Evolutionary conservation across 805 yeast species (phyloP).

Genomic region (Maudiozyma serrabonitensis): DNA sequence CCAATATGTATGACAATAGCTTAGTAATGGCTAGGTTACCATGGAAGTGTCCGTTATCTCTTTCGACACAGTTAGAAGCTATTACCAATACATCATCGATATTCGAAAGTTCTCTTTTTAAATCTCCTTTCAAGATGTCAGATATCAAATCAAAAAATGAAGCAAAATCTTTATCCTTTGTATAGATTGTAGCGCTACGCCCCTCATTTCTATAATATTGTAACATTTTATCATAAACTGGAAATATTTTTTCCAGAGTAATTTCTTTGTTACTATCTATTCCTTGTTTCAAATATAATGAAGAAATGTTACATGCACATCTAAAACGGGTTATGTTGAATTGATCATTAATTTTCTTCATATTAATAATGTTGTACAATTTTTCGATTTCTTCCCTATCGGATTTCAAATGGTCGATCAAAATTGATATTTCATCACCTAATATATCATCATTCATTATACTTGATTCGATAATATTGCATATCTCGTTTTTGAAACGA

Average conservation of each 20-base stretch:
- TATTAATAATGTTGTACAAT: conserved; percentile 4
- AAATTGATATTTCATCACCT: background rate
- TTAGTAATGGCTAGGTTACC: conserved; percentile 17
- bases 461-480: background rate
- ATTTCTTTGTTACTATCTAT: background rate
- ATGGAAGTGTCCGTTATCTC: conserved; percentile 21
- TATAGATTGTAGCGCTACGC: conserved; percentile 13
- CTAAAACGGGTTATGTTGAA: background rate
- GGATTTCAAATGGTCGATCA: background rate
- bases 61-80: conserved; percentile 11
- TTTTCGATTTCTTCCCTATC: background rate
- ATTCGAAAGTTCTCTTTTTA: background rate
- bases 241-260: background rate
- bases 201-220: background rate
- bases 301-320: background rate
- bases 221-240: background rate
- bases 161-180: conserved; percentile 25
- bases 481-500: background rate
- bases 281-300: background rate
- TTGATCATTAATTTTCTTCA: background rate
- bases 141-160: conserved; percentile 20
- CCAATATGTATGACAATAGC: conserved; percentile 8
- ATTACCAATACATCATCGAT: conserved; percentile 7
- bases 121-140: background rate
- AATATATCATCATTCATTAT: background rate